Evolutionary conservation across 768 basidiomycete genomes (phyloP), one percentile per base, ranked within the genome.

Genomic region (Kondoa subrosea): DNA sequence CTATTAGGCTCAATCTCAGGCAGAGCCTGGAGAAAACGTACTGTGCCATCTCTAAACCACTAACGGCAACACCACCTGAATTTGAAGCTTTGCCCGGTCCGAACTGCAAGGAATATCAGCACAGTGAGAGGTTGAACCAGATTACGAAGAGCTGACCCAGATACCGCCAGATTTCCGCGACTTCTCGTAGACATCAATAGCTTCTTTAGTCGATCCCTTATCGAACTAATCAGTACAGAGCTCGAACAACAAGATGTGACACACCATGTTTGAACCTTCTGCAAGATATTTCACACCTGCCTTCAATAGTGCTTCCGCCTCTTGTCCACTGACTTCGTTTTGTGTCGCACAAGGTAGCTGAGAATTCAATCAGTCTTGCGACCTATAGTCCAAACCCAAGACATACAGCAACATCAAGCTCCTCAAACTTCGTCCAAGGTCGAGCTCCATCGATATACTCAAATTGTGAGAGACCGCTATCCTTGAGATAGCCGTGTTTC

Each of bases 31-130:
- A n/a, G n/a, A n/a, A n/a, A n/a, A n/a, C n/a, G n/a, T n/a, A n/a
- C n/a, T n/a, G n/a, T n/a, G n/a, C n/a, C n/a, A n/a, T n/a, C n/a
- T n/a, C n/a, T n/a, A n/a, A n/a, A n/a, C n/a, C n/a, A n/a, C n/a
- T n/a, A n/a, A n/a, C 85, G 56, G 85, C 85, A 66, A 88, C 87
- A 78, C 87, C 87, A 77, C 87, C 87, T 72, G 81, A 82, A 82
- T 77, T 77, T 65, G 79, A 77, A 65, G 80, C 80, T 76, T 85
- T 88, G 69, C 86, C 86, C 66, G 87, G 86, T 15, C 85, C 85
- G 77, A 87, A 87, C 84, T 84, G 87, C 64, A 83, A 78, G 68
- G n/a, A n/a, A n/a, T n/a, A n/a, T n/a, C n/a, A n/a, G n/a, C n/a
- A n/a, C n/a, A n/a, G n/a, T n/a, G n/a, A n/a, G 81, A 80, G 61